Conservation (phyloP, 140 eudicot genomes). For the Bidens hawaiensis region DNA sequence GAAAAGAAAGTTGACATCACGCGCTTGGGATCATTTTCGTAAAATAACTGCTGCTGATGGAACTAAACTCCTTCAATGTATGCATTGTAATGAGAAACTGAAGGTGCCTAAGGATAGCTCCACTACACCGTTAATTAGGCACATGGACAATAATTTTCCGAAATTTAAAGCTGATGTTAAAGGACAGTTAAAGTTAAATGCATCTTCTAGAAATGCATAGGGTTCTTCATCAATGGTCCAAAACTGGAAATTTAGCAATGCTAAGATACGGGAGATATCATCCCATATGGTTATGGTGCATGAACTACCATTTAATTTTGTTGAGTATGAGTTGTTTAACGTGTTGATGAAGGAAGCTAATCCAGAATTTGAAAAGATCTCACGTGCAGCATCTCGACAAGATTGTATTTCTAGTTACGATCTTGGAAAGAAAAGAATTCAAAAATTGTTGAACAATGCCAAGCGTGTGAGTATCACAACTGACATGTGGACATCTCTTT, state of each 20-base stretch:
- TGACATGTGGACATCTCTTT: not conserved
- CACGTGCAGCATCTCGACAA: not conserved
- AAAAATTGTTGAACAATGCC: not conserved
- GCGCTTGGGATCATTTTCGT: too few relatives aligned
- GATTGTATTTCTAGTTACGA: not conserved
- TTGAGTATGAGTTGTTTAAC: not conserved
- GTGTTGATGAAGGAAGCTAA: not conserved
- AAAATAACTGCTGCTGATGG: too few relatives aligned
- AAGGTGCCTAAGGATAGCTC: too few relatives aligned
- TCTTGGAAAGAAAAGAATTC: not conserved
- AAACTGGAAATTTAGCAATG: conserved; percentile 3
- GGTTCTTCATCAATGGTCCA: too few relatives aligned
- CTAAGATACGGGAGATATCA: not conserved
- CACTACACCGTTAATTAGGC: too few relatives aligned
- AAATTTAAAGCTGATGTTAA: too few relatives aligned
- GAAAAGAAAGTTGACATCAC: too few relatives aligned
- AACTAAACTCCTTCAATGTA: too few relatives aligned
- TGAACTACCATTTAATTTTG: conserved; percentile 8
- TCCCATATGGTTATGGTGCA: conserved; percentile 3
- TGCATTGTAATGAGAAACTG: too few relatives aligned
- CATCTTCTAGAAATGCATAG: not conserved
- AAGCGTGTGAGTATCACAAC: not conserved
- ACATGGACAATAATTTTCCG: too few relatives aligned
- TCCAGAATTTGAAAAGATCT: not conserved
- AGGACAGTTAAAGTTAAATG: too few relatives aligned